Evolutionary conservation across 352 stramenopile species (phyloP), one percentile per base, ranked within the genome.

Genomic region (Hyaloperonospora arabidopsidis): DNA sequence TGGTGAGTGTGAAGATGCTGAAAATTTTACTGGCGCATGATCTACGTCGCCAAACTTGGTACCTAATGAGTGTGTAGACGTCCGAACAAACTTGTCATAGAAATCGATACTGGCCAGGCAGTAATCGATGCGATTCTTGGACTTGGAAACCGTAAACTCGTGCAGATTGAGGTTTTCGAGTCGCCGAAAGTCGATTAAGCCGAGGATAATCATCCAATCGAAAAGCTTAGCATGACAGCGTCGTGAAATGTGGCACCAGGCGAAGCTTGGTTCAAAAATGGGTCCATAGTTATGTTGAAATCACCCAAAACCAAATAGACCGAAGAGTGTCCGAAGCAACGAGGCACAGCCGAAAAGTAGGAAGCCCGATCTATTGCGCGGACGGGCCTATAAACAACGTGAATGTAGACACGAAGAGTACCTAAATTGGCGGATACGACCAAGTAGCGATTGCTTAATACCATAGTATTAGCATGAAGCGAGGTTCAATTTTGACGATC

Each of bases 241-340:
- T 38, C 7, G 32, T 38, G 5, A 45, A 17, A 28, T 49, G 53
- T 8, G 10, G 23, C n/a, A n/a, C n/a, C n/a, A 19, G 45, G 28
- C 10, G 19, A 32, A 11, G n/a, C 11, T 28, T 60, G 28, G 15
- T 60, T 45, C 13, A 60, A 12, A 4, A 35, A 1, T 2, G 54
- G n/a, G 15, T 61, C 54, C 15, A 61, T n/a, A 1, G 36, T 15
- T 0, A 23, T 49, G 19, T 61, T 61, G 10, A 54, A 32, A 19
- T 61, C 46, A 15, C 54, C 46, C 2, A 61, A 8, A 3, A 61
- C 39, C 10, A 61, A 17, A 29, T 61, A 38, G 4, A 50, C 13
- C 12, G 22, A 18, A 1, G 34, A 23, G 21, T 38, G 8, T 10
- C 11, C 15, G 18, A 54, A 51, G 2, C 32, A 15, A 12, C 32